These are phyloP conservation scores for Candida gigantensis DNA, from an alignment of 1,139 yeast genomes.

Conservation along the genomic window DNA sequence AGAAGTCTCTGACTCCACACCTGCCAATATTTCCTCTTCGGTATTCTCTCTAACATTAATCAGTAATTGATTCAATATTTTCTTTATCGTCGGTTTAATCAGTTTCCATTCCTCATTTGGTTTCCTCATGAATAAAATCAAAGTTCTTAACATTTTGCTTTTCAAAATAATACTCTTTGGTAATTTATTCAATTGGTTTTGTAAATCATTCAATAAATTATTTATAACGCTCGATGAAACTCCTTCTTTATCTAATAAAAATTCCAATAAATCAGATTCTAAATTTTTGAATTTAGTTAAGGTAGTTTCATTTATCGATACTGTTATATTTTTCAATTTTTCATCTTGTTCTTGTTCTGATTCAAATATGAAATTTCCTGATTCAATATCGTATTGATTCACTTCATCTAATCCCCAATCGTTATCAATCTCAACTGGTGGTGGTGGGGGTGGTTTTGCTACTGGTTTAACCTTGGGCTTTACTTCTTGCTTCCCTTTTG, in stretches of 20 bases:
- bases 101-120: slow-evolving; percentile 19
- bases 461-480: slow-evolving; percentile 1
- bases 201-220: slow-evolving; percentile 19
- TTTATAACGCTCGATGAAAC: slow-evolving; percentile 8
- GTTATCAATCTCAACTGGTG: slow-evolving; percentile 27
- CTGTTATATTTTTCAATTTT: slow-evolving; percentile 28
- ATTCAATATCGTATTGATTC: slow-evolving; percentile 21
- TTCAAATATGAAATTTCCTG: slow-evolving; percentile 41
- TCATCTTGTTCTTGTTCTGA: slow-evolving; percentile 30
- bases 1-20: slow-evolving; percentile 1
- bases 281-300: slow-evolving; percentile 23
- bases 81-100: slow-evolving; percentile 17
- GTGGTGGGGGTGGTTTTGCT: not conserved
- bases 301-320: slow-evolving; percentile 17
- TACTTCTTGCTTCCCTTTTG: too few relatives aligned
- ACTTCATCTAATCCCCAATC: slow-evolving; percentile 49
- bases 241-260: slow-evolving; percentile 18
- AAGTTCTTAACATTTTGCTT: slow-evolving; percentile 33
- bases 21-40: slow-evolving; percentile 15
- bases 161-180: slow-evolving; percentile 34
- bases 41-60: slow-evolving; percentile 20
- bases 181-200: slow-evolving; percentile 20
- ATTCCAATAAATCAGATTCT: slow-evolving; percentile 20
- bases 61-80: slow-evolving; percentile 24
- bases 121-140: slow-evolving; percentile 35